Evolutionary conservation across 495 filamentous ascomycete genomes (phyloP), one percentile per base, ranked within the genome.

Genomic region (Cenococcum geophilum): DNA sequence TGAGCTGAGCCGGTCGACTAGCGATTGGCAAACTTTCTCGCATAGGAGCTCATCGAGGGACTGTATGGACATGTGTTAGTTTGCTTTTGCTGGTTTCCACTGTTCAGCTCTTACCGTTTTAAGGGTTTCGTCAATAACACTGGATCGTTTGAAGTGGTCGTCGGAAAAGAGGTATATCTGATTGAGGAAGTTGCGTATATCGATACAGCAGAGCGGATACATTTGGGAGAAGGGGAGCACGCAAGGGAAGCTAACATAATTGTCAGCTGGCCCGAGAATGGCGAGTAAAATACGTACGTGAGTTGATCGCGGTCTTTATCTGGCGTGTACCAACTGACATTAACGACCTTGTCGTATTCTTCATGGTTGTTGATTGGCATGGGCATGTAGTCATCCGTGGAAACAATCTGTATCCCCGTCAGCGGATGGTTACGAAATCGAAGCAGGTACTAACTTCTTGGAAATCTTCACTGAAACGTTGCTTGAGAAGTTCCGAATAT

Each of bases 361-460:
- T 95, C 91, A n/a, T 79, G 65, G 23, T 85, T 89, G 61, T 88
- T 85, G 67, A 97, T 95, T 5, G 89, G 86, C 95, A 99, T 97
- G 20, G 95, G 95, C 92, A 97, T 97, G 74, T 97, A 99, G 71
- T 99, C 93, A 71, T 99, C 93, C 12, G 91, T 95, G 11, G 86
- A 89, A 27, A 99, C 90, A 72, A 96, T 95, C 85, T 93, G 60
- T 5, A 23, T 16, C 25, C 21, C 21, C 20, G n/a, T 25, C 20
- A 52, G 21, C 16, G 34, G 20, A 52, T 5, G 36, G 16, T 45
- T 36, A 49, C 45, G 47, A 62, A 18, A 52, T 55, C 37, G 49
- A 23, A 32, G 14, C n/a, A 60, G 12, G 37, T 43, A 10, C 73
- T 57, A 70, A 89, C 87, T 78, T 97, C 91, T 72, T 89, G 86